These are phyloP conservation scores for Cutaneotrichosporon cavernicola DNA, from an alignment of 1,284 basidiomycete species.

Conservation along the genomic window DNA sequence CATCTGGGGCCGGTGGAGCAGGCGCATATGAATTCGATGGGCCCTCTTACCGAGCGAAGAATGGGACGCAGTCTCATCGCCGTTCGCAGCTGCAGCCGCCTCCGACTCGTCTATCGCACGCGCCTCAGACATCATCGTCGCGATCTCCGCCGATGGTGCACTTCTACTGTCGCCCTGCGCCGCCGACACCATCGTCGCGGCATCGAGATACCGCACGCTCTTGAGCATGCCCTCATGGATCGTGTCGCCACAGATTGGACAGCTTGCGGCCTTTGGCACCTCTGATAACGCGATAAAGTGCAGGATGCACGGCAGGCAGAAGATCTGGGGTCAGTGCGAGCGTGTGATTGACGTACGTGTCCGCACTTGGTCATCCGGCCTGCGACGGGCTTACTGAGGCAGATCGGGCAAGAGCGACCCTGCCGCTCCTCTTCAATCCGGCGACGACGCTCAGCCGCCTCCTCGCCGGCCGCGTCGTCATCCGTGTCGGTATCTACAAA, in stretches of 20 bases:
- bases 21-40: constrained; percentile 69
- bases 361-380: constrained; percentile 97
- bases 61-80: neutral
- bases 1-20: constrained; percentile 89
- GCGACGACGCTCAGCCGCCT: constrained; percentile 32
- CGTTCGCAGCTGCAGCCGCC: neutral
- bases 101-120: constrained; percentile 53
- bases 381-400: constrained; percentile 76
- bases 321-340: constrained; percentile 71
- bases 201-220: constrained; percentile 65
- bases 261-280: constrained; percentile 76
- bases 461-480: constrained; percentile 39
- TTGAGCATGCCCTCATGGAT: constrained; percentile 89
- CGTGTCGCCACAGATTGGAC: constrained; percentile 95
- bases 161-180: constrained; percentile 32
- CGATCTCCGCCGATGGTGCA: constrained; percentile 9
- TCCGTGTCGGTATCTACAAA: constrained; percentile 44
- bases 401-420: constrained; percentile 83
- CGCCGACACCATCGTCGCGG: constrained; percentile 42
- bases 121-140: constrained; percentile 24
- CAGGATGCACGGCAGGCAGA: constrained; percentile 50
- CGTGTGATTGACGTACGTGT: constrained; percentile 72
- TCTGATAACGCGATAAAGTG: constrained; percentile 86
- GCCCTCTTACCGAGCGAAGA: constrained; percentile 4
- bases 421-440: constrained; percentile 47